Conservation (phyloP, 2,329 filamentous ascomycete species). For the Talaromyces sp. region DNA sequence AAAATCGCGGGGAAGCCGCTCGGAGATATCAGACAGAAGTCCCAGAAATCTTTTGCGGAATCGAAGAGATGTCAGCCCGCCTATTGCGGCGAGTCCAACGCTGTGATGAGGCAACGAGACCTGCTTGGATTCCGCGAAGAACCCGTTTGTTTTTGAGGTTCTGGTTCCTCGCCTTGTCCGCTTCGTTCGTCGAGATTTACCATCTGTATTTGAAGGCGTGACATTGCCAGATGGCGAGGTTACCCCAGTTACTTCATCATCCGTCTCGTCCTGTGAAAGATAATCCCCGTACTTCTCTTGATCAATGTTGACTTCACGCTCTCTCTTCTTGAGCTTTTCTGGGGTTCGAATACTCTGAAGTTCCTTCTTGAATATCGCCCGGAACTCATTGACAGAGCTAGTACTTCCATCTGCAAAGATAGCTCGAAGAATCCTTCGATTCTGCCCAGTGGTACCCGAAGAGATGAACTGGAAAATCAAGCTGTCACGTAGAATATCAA, state of each 20-base stretch:
- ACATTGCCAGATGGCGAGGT: background rate
- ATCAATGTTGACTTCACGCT: constrained; percentile 49
- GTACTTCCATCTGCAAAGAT: constrained; percentile 51
- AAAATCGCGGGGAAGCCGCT: constrained; percentile 38
- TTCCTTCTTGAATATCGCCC: constrained; percentile 49
- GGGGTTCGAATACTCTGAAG: constrained; percentile 36
- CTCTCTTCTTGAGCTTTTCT: constrained; percentile 40
- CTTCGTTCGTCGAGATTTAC: constrained; percentile 33
- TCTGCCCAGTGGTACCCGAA: constrained; percentile 32
- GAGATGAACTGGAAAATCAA: constrained; percentile 49
- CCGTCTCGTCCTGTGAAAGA: constrained; percentile 39
- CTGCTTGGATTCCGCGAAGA: background rate
- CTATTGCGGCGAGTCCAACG: constrained; percentile 35
- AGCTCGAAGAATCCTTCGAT: constrained; percentile 48
- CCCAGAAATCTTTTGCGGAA: constrained; percentile 50
- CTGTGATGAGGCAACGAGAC: constrained; percentile 15
- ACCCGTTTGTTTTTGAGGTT: constrained; percentile 7
- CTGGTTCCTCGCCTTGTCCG: constrained; percentile 35
- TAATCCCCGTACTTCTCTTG: constrained; percentile 52
- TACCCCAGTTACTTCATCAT: constrained; percentile 34
- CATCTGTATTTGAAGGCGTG: constrained; percentile 9
- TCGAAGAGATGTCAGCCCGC: constrained; percentile 42
- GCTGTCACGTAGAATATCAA: constrained; percentile 37
- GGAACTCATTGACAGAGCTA: constrained; percentile 45
- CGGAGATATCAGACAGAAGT: constrained; percentile 45